phyloP scores from a whole-genome alignment of 345 rosid genomes.

The Brassica rapa region DNA sequence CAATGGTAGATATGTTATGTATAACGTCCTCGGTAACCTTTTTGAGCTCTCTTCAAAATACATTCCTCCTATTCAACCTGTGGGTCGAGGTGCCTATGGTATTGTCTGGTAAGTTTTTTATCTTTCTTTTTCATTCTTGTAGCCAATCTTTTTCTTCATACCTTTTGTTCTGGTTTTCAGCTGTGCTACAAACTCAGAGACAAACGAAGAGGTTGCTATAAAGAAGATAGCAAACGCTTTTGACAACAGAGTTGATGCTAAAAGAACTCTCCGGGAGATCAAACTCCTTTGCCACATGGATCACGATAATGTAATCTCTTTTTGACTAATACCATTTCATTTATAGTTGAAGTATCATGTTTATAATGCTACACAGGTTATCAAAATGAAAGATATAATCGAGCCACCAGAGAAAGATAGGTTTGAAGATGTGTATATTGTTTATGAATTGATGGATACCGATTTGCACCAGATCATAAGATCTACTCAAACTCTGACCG shows the following conservation, averaged over 20 bases:
- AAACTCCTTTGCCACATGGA: constrained; percentile 48
- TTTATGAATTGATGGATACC: constrained; percentile 87
- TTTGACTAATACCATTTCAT: background rate
- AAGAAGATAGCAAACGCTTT: constrained; percentile 93
- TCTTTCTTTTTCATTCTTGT: background rate
- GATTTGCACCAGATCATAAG: constrained; percentile 87
- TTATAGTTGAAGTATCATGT: background rate
- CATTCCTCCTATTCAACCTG: constrained; percentile 77
- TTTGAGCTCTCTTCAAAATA: constrained; percentile 74
- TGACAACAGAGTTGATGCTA: constrained; percentile 69
- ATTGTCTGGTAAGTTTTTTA: constrained; percentile 68
- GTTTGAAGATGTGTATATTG: constrained; percentile 92
- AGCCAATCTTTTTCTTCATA: background rate
- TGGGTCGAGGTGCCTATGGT: constrained; percentile 90
- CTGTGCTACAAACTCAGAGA: constrained; percentile 50
- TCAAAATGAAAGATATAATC: constrained; percentile 86
- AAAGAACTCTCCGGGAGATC: constrained; percentile 58
- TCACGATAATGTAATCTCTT: constrained; percentile 57
- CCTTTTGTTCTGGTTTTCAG: constrained; percentile 29
- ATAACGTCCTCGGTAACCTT: constrained; percentile 64
- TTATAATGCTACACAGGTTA: constrained; percentile 45
- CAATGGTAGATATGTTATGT: constrained; percentile 59
- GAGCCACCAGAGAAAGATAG: constrained; percentile 64
- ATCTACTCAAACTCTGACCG: constrained; percentile 73
- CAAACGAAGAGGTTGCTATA: constrained; percentile 76